Evolutionary conservation across 441 rosid genomes (phyloP).

Genomic region (Theobroma grandiflorum): DNA sequence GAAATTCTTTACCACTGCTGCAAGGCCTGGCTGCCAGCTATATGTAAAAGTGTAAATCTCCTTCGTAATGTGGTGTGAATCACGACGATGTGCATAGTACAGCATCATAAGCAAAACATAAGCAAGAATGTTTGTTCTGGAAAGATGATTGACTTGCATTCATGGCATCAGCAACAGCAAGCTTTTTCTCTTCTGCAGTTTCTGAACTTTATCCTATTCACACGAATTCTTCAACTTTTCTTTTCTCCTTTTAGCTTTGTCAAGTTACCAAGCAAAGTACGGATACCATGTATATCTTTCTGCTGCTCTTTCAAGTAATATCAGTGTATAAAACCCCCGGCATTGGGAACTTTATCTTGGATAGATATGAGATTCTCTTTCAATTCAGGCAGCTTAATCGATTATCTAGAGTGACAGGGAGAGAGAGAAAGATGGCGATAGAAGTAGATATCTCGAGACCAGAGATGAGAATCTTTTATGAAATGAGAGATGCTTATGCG

Average conservation of each 20-base stretch:
- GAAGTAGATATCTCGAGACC: background rate
- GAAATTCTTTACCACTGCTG: too few species aligned
- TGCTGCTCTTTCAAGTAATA: background rate
- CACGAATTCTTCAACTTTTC: background rate
- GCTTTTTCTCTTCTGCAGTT: background rate
- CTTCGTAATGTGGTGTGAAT: background rate
- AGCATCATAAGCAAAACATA: background rate
- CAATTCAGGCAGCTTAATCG: background rate
- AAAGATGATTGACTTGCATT: background rate
- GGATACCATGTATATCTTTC: background rate
- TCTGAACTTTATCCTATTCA: conserved; percentile 18
- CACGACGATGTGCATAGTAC: background rate
- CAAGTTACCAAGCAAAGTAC: conserved; percentile 18
- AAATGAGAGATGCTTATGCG: conserved; percentile 5
- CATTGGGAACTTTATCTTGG: too few species aligned
- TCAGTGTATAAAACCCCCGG: background rate
- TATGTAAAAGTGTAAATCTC: too few species aligned
- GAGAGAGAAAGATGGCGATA: background rate
- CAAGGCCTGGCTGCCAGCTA: background rate
- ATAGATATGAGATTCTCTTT: background rate
- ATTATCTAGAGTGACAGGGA: background rate
- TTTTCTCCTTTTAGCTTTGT: conserved; percentile 13
- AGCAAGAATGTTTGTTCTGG: background rate
- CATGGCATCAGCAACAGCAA: background rate
- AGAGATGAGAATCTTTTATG: background rate